These are phyloP conservation scores for Entoloma clypeatum DNA, from an alignment of 1,284 basidiomycete genomes.

Conservation along the genomic window DNA sequence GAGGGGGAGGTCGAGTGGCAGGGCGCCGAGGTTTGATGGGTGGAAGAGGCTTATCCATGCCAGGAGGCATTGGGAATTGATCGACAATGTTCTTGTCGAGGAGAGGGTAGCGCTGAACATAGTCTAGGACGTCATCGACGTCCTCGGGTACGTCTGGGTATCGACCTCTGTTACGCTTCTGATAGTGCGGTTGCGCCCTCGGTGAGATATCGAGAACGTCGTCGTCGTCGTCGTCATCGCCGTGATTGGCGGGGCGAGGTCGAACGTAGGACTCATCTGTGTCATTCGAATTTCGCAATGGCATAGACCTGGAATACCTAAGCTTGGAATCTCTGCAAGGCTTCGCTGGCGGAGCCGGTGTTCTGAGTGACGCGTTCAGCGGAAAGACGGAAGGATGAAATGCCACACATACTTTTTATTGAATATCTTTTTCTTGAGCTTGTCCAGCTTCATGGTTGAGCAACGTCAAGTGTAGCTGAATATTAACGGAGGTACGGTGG, in stretches of 20 bases:
- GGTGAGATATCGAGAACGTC: not conserved
- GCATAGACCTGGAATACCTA: constrained; percentile 18
- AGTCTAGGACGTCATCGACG: no score
- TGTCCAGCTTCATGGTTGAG: constrained; percentile 13
- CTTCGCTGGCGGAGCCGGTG: constrained; percentile 8
- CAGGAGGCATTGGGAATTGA: constrained; percentile 13
- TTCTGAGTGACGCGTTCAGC: constrained; percentile 1
- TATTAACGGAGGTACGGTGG: no score
- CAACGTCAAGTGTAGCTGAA: not conserved
- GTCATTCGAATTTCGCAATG: constrained; percentile 16
- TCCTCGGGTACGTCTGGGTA: no score
- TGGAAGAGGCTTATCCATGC: not conserved
- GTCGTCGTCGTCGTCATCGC: constrained; percentile 2
- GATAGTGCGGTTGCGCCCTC: no score
- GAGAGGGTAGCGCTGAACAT: constrained; percentile 3
- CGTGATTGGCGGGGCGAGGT: constrained; percentile 13
- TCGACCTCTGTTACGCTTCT: no score
- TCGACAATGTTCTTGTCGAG: constrained; percentile 11
- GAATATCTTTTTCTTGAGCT: constrained; percentile 19
- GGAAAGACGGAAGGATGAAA: not conserved
- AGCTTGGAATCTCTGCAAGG: constrained; percentile 12
- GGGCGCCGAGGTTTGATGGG: constrained; percentile 5
- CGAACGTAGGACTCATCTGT: constrained; percentile 14
- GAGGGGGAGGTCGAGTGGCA: constrained; percentile 7
- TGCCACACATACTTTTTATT: constrained; percentile 13